These are phyloP conservation scores for Boletus tomentosulus DNA, from an alignment of 768 basidiomycete species.

Conservation along the genomic window DNA sequence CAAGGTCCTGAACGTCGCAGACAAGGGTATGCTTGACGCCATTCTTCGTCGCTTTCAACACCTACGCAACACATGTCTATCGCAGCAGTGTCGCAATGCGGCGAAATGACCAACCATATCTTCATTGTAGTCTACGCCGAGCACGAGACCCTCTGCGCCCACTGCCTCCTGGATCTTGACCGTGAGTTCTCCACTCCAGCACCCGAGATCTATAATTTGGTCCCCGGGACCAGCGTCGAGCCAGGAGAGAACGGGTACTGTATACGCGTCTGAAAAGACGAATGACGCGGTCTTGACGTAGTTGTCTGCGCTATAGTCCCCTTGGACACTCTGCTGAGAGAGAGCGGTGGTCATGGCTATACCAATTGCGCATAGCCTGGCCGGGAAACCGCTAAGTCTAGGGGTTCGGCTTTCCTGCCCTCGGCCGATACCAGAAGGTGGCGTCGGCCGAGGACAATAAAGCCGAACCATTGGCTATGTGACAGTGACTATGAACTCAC, in stretches of 20 bases:
- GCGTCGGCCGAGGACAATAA: conserved; percentile 19
- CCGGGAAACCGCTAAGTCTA: background rate
- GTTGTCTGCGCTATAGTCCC: conserved; percentile 53
- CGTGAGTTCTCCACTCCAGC: conserved; percentile 80
- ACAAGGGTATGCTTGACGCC: conserved; percentile 46
- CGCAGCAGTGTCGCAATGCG: background rate
- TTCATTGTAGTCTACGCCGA: conserved; percentile 67
- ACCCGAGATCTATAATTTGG: conserved; percentile 72
- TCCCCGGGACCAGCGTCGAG: conserved; percentile 65
- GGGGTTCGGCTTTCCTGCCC: conserved; percentile 8
- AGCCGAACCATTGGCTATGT: background rate
- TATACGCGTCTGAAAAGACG: conserved; percentile 55
- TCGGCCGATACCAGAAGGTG: conserved; percentile 20
- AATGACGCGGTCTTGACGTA: conserved; percentile 67
- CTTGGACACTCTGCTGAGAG: background rate
- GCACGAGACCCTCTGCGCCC: conserved; percentile 46
- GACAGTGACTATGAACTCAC: background rate
- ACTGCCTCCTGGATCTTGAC: conserved; percentile 53
- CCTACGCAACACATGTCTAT: conserved; percentile 33
- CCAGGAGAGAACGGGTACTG: conserved; percentile 51
- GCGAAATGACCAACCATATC: conserved; percentile 57
- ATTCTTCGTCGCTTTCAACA: conserved; percentile 46
- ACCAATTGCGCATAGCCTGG: background rate
- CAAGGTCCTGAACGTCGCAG: conserved; percentile 50
- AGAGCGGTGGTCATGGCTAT: conserved; percentile 8